Percentiles rank a stretch among this genome's conserved stretches.
Evolutionary conservation across 345 rosid genomes (phyloP).

Genomic region (Heritiera fomes): DNA sequence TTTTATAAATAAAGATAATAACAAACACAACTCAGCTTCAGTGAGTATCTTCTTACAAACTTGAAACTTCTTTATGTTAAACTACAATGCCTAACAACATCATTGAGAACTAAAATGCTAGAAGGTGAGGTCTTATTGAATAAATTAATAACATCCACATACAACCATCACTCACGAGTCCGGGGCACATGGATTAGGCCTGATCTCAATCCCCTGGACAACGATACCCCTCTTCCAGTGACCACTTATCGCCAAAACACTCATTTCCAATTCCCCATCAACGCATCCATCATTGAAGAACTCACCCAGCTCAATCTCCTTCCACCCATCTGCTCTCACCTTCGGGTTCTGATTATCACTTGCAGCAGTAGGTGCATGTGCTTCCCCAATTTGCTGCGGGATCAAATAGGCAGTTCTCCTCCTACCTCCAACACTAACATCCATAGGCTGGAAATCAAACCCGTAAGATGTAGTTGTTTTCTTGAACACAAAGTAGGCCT

Average conservation of each 20-base stretch:
- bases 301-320: constrained; percentile 61
- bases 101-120: not conserved
- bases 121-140: not conserved
- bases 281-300: constrained; percentile 29
- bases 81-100: not conserved
- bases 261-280: constrained; percentile 50
- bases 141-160: no score
- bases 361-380: not conserved
- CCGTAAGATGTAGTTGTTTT: constrained; percentile 23
- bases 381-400: not conserved
- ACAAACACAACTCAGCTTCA: no score
- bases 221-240: constrained; percentile 56
- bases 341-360: constrained; percentile 16
- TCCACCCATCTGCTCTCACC: constrained; percentile 54
- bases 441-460: constrained; percentile 36
- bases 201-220: constrained; percentile 57
- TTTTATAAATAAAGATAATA: no score
- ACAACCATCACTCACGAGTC: not conserved
- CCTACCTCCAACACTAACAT: constrained; percentile 31
- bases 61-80: no score
- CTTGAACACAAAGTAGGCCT: constrained; percentile 48
- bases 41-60: no score
- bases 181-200: constrained; percentile 32
- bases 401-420: constrained; percentile 24
- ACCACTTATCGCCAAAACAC: constrained; percentile 44